A percentile compares a stretch with the other conserved stretches of the same genome.
Evolutionary conservation across 2,329 filamentous ascomycete species (phyloP).

Genomic region (Lecanicillium sp.): DNA sequence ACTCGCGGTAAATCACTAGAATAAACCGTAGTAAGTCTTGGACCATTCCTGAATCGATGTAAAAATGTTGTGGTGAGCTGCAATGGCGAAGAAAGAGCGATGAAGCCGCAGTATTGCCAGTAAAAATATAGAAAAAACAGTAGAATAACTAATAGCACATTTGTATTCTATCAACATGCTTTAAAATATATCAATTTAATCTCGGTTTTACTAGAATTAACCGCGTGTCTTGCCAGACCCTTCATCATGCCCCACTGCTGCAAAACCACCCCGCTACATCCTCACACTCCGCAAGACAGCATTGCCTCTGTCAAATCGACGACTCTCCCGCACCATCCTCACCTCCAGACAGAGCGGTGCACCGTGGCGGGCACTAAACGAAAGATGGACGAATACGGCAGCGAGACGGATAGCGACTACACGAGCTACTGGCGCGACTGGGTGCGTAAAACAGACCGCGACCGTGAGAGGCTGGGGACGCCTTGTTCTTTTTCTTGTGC

Average conservation of each 20-base stretch:
- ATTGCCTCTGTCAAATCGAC: not conserved
- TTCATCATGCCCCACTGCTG: not conserved
- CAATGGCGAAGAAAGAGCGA: not conserved
- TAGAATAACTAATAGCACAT: not conserved
- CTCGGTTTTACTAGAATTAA: not conserved
- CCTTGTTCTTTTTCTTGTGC: no score
- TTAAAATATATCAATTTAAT: not conserved
- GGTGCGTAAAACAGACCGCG: conserved; percentile 56
- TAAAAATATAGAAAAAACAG: not conserved
- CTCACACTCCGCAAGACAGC: not conserved
- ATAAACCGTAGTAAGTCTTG: no score
- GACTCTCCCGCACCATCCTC: not conserved
- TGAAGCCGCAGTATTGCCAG: not conserved
- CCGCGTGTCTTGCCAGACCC: not conserved
- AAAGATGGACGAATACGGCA: conserved; percentile 92
- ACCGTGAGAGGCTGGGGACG: no score
- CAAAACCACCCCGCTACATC: conserved; percentile 9
- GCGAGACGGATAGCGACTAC: conserved; percentile 97
- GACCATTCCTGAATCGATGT: no score
- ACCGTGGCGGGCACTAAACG: conserved; percentile 8
- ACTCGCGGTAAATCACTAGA: no score
- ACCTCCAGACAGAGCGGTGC: not conserved
- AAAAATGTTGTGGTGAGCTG: no score
- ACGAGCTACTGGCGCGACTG: conserved; percentile 99
- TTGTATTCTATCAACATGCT: no score